These are phyloP conservation scores for Pseudocercospora eumusae DNA, from an alignment of 2,329 filamentous ascomycete genomes.

Conservation along the genomic window DNA sequence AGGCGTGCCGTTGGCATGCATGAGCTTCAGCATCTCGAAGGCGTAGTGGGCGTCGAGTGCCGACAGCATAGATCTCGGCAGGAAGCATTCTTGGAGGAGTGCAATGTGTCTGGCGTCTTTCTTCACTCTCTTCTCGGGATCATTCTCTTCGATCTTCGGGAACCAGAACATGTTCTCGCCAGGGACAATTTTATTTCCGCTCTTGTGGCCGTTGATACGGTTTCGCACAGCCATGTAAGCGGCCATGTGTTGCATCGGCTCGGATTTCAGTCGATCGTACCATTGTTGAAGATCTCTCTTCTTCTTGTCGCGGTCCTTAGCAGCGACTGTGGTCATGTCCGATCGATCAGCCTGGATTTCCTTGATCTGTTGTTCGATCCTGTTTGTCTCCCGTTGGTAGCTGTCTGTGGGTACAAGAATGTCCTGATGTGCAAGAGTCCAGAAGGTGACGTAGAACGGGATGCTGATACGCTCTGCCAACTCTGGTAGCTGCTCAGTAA, in stretches of 20 bases:
- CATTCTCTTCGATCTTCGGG: constrained; percentile 40
- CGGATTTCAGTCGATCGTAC: constrained; percentile 68
- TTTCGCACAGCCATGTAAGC: constrained; percentile 67
- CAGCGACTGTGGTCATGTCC: constrained; percentile 68
- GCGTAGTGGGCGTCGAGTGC: constrained; percentile 85
- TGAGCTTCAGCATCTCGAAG: constrained; percentile 80
- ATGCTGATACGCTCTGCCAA: constrained; percentile 72
- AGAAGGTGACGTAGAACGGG: constrained; percentile 87
- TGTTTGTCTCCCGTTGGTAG: constrained; percentile 74
- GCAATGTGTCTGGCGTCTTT: constrained; percentile 68
- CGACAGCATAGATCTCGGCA: constrained; percentile 84
- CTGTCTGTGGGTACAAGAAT: constrained; percentile 72
- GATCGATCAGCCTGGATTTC: constrained; percentile 69
- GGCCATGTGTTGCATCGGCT: constrained; percentile 69
- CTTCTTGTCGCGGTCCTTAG: constrained; percentile 67
- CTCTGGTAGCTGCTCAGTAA: constrained; percentile 61
- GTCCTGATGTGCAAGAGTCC: constrained; percentile 83
- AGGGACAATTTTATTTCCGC: constrained; percentile 48
- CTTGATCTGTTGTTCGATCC: constrained; percentile 66
- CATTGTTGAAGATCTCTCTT: constrained; percentile 69
- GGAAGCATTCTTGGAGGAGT: constrained; percentile 84
- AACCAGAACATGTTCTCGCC: constrained; percentile 63
- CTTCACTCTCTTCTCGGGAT: constrained; percentile 33
- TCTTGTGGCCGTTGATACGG: constrained; percentile 71
- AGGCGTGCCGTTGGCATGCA: constrained; percentile 80